These are phyloP conservation scores for Phylloporus sp. DNA, from an alignment of 768 basidiomycete genomes.

Conservation along the genomic window DNA sequence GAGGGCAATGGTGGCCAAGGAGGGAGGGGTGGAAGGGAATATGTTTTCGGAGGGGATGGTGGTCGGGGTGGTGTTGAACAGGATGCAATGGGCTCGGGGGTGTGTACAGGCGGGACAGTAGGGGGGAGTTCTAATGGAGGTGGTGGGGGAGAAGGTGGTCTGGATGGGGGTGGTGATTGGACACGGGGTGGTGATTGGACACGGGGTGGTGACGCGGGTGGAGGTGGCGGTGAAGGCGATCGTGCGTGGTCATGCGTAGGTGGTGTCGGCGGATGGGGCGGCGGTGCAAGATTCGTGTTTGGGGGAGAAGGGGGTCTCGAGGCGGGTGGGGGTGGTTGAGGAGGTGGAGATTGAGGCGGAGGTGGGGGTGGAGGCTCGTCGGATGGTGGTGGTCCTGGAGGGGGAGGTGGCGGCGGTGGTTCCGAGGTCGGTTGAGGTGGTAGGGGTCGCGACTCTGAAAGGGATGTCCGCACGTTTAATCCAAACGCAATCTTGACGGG, in stretches of 20 bases:
- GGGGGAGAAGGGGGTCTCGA: conserved; percentile 26
- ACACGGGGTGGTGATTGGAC: conserved; percentile 21
- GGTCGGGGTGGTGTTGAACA: conserved; percentile 17
- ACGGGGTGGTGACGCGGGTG: conserved; percentile 23
- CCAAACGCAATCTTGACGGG: conserved; percentile 32
- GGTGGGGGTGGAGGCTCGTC: conserved; percentile 27
- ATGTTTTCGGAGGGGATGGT: conserved; percentile 28
- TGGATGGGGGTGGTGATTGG: conserved; percentile 23
- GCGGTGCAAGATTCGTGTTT: conserved; percentile 11
- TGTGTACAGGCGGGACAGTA: conserved; percentile 23
- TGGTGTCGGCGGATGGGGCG: conserved; percentile 11
- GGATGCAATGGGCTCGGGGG: conserved; percentile 28
- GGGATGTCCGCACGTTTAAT: conserved; percentile 27
- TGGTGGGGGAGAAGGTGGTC: conserved; percentile 28
- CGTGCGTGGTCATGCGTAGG: conserved; percentile 14
- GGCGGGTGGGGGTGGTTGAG: conserved; percentile 23
- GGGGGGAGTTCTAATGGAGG: conserved; percentile 17
- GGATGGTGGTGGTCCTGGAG: conserved; percentile 29
- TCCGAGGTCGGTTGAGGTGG: conserved; percentile 38
- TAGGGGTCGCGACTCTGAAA: conserved; percentile 25
- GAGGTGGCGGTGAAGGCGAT: conserved; percentile 25
- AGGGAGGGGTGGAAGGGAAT: conserved; percentile 43
- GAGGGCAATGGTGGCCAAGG: conserved; percentile 54
- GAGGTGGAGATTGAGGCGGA: conserved; percentile 32
- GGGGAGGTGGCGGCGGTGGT: conserved; percentile 36